Conservation (phyloP, 192 early-diverging fungal genomes). For the Rhizophagus prolifer region DNA sequence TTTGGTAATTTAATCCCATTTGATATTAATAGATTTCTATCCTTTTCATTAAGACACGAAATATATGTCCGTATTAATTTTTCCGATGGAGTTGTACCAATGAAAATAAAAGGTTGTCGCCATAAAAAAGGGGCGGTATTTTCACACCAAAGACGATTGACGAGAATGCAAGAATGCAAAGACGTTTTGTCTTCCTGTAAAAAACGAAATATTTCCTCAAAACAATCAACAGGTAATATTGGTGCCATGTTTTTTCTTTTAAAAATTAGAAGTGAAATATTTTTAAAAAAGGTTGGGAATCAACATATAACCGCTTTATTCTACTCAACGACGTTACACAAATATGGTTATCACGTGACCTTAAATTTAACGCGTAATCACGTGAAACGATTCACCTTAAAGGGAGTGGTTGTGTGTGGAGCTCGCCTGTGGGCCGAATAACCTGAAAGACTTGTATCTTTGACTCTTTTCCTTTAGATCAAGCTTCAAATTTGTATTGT, state of each 20-base stretch:
- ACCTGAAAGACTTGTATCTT: too few relatives aligned
- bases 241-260: not conserved
- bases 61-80: not conserved
- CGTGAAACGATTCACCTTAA: too few relatives aligned
- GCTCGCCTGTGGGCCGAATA: too few relatives aligned
- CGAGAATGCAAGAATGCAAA: conserved; percentile 13
- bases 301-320: too few relatives aligned
- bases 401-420: too few relatives aligned
- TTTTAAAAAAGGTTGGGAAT: too few relatives aligned
- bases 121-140: not conserved
- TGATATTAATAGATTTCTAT: not conserved
- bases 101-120: not conserved
- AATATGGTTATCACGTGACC: too few relatives aligned
- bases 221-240: not conserved
- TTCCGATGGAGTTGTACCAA: not conserved
- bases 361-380: too few relatives aligned
- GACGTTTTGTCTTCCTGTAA: not conserved
- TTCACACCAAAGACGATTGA: conserved; percentile 10
- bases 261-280: too few relatives aligned
- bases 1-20: not conserved
- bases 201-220: not conserved
- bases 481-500: too few relatives aligned
- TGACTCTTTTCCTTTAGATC: too few relatives aligned
- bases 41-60: not conserved
- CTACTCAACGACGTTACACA: too few relatives aligned